Percentiles rank a stretch among this genome's conserved stretches.
Evolutionary conservation across 495 filamentous ascomycete genomes (phyloP).

Genomic region (Aspergillus carlsbadensis): DNA sequence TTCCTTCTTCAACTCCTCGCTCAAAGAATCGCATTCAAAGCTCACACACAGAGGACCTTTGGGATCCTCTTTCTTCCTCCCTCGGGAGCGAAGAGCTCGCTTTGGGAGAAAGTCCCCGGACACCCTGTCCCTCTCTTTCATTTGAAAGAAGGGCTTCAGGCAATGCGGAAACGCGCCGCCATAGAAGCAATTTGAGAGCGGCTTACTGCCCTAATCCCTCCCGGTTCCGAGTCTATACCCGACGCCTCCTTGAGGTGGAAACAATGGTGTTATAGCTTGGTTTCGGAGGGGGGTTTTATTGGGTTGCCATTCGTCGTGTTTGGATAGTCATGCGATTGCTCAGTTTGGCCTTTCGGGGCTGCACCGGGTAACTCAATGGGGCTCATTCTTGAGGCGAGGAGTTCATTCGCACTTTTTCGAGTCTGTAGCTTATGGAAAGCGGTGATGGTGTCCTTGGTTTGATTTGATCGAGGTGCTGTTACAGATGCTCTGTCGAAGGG

Average conservation of each 20-base stretch:
- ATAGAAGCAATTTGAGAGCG: conserved; percentile 92
- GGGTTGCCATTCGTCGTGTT: conserved; percentile 80
- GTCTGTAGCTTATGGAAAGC: conserved; percentile 71
- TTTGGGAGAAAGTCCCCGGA: conserved; percentile 99
- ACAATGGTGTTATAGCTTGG: conserved; percentile 42
- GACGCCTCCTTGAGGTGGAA: conserved; percentile 40
- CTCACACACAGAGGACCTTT: conserved; percentile 78
- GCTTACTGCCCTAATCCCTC: conserved; percentile 57
- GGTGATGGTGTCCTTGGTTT: conserved; percentile 27
- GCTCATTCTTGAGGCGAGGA: conserved; percentile 99
- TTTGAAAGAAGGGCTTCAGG: conserved; percentile 31
- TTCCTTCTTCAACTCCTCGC: conserved; percentile 72
- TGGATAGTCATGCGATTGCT: conserved; percentile 99
- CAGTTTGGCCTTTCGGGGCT: conserved; percentile 24
- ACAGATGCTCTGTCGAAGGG: conserved; percentile 65
- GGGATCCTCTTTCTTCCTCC: conserved; percentile 26
- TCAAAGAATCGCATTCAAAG: conserved; percentile 99
- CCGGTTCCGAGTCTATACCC: conserved; percentile 29
- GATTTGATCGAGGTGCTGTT: conserved; percentile 12
- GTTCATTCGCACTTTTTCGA: conserved; percentile 51
- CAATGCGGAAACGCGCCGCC: conserved; percentile 96
- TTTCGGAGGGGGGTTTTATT: conserved; percentile 42
- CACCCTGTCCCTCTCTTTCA: conserved; percentile 56
- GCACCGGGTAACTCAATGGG: conserved; percentile 94
- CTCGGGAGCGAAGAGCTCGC: conserved; percentile 49